phyloP scores from a whole-genome alignment of 345 rosid genomes.

The Lumnitzera racemosa region DNA sequence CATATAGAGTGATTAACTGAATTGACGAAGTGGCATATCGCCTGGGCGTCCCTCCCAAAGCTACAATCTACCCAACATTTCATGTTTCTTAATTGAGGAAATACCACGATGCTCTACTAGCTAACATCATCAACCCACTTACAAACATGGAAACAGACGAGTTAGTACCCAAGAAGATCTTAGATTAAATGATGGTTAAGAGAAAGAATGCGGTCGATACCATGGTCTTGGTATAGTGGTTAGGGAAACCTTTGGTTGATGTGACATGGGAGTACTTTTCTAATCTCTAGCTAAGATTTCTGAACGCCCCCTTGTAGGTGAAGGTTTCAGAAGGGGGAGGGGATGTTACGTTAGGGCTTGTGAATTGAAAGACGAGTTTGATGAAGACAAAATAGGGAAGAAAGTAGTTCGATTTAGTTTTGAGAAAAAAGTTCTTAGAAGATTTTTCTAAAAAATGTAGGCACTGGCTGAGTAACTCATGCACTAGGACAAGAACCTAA shows the following conservation, averaged over 20 bases:
- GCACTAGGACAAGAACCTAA: too few species aligned
- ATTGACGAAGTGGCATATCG: background rate
- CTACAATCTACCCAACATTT: background rate
- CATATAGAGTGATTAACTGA: background rate
- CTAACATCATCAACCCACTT: background rate
- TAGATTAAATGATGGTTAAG: background rate
- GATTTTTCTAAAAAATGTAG: too few species aligned
- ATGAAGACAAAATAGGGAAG: too few species aligned
- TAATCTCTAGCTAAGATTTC: background rate
- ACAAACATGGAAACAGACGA: background rate
- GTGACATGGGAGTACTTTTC: slow-evolving; percentile 1
- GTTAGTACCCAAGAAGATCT: background rate
- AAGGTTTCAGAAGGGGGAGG: too few species aligned
- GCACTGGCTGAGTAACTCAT: too few species aligned
- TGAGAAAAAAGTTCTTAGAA: too few species aligned
- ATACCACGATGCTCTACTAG: background rate
- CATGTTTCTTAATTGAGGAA: background rate
- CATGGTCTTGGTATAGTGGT: background rate
- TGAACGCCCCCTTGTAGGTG: too few species aligned
- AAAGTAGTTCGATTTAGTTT: too few species aligned
- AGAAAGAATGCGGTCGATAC: background rate
- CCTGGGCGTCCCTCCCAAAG: background rate
- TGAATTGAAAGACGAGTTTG: too few species aligned
- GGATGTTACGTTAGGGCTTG: too few species aligned
- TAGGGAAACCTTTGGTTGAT: background rate